Base-by-base conservation (phyloP, 106 monocot genomes). In the Platanthera guangdongensis region DNA sequence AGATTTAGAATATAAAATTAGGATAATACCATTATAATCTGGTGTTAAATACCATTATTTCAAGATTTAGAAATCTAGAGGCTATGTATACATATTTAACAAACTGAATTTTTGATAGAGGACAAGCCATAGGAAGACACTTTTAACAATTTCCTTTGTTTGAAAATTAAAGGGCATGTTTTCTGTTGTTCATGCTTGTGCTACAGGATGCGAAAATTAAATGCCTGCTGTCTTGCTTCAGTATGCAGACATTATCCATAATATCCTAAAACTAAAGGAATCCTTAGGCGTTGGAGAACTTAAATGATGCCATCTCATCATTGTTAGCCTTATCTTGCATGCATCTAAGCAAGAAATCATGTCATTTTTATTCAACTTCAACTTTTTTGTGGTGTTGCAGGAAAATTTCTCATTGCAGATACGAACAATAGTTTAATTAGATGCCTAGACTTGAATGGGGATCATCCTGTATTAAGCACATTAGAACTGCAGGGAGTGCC, bases 381-480 rank as follows among this genome's bases (percentile, higher is more conserved):
- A 19, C 25, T 80, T 80, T 25, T 79, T 76, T 45, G 74, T 50
- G 60, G 59, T 76, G 51, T 83, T 87, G 76, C 86, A 99, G 97
- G 97, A 65, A 94, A 78, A 76, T 80, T 99, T 84, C 77, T 94
- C 14, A 92, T 99, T 81, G 97, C 97, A 65, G 97, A 94, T 78
- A 94, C 94, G 80, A 94, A 94, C 85, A 94, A 99, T 68, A 92
- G 75, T 75, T 45, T 76, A 68, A 94, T 94, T 64, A 86, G 97
- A 85, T 94, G 83, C 71, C 72, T 99, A 63, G 85, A 88, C 68
- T 79, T 99, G 74, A 92, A 86, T 84, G 86, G 81, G 28, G 83
- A 87, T 48, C 81, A 82, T 68, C 80, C 59, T 82, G 74, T 78
- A 71, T 68, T 91, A 70, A 80, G 49, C 21, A 99, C 94, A 50